phyloP scores from a whole-genome alignment of 495 filamentous ascomycete genomes.

The Penicillium alfredii region DNA sequence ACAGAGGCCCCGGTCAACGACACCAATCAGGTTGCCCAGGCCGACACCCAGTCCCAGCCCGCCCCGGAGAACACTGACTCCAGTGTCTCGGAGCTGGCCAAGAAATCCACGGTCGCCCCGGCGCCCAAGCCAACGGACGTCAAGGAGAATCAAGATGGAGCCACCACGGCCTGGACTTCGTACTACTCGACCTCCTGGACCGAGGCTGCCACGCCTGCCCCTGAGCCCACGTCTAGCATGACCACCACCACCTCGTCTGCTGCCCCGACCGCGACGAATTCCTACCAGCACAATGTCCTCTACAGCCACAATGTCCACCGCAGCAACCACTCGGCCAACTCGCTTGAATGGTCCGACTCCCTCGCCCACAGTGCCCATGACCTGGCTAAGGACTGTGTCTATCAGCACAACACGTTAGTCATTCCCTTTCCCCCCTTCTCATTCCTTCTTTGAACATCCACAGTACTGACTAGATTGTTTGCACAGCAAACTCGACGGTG shows the following conservation, averaged over 20 bases:
- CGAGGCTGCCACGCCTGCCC: slow-evolving; percentile 12
- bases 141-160: no score
- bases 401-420: slow-evolving; percentile 74
- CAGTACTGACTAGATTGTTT: slow-evolving; percentile 4
- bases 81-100: slow-evolving; percentile 5
- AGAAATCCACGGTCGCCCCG: slow-evolving; percentile 19
- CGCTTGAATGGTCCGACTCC: slow-evolving; percentile 55
- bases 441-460: neutral
- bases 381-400: slow-evolving; percentile 56
- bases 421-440: no score
- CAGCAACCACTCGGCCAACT: slow-evolving; percentile 66
- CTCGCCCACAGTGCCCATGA: slow-evolving; percentile 56
- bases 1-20: slow-evolving; percentile 12
- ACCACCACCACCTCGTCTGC: slow-evolving; percentile 23
- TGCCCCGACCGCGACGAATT: slow-evolving; percentile 16
- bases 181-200: slow-evolving; percentile 16
- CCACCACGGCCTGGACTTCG: slow-evolving; percentile 13
- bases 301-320: slow-evolving; percentile 84
- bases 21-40: no score
- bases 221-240: slow-evolving; percentile 20
- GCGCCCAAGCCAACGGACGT: no score
- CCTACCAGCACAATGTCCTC: slow-evolving; percentile 46
- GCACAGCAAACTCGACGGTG: slow-evolving; percentile 44
- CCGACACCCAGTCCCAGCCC: slow-evolving; percentile 6
- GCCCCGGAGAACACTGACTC: slow-evolving; percentile 6